Evolutionary conservation across 495 filamentous ascomycete species (phyloP).

Genomic region (Penicillium lividum): DNA sequence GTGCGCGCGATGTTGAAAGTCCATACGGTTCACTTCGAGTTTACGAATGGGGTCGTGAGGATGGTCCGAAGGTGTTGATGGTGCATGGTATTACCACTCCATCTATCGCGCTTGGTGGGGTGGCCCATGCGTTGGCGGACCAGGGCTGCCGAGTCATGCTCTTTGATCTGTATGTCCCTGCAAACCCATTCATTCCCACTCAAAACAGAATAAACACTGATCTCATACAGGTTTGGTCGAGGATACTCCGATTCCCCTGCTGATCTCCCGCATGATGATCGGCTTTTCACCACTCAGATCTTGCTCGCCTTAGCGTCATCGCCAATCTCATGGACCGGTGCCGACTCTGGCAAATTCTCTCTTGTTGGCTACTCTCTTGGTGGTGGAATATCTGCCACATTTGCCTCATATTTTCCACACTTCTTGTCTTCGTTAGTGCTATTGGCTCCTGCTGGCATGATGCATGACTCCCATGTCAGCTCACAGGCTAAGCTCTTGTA

Average conservation of each 20-base stretch:
- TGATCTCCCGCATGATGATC: conserved; percentile 67
- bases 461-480: conserved; percentile 64
- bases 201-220: not conserved
- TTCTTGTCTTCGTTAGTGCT: conserved; percentile 68
- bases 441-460: conserved; percentile 72
- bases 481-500: conserved; percentile 62
- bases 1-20: conserved; percentile 68
- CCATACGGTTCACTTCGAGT: conserved; percentile 80
- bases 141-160: conserved; percentile 81
- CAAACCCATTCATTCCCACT: not conserved
- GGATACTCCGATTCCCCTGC: conserved; percentile 73
- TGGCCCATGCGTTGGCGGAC: conserved; percentile 70
- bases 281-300: conserved; percentile 75
- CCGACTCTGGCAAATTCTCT: conserved; percentile 56
- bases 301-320: conserved; percentile 71
- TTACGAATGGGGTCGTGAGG: conserved; percentile 88
- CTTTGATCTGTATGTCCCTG: conserved; percentile 57
- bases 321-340: conserved; percentile 64
- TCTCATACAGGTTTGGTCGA: conserved; percentile 62
- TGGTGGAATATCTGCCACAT: conserved; percentile 74
- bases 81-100: conserved; percentile 89
- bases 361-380: conserved; percentile 85
- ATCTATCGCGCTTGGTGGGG: conserved; percentile 64
- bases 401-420: conserved; percentile 68
- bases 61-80: conserved; percentile 75